Percentiles rank a stretch among this genome's conserved stretches.
Conservation (phyloP, 345 rosid species). For the Conringia planisiliqua region DNA sequence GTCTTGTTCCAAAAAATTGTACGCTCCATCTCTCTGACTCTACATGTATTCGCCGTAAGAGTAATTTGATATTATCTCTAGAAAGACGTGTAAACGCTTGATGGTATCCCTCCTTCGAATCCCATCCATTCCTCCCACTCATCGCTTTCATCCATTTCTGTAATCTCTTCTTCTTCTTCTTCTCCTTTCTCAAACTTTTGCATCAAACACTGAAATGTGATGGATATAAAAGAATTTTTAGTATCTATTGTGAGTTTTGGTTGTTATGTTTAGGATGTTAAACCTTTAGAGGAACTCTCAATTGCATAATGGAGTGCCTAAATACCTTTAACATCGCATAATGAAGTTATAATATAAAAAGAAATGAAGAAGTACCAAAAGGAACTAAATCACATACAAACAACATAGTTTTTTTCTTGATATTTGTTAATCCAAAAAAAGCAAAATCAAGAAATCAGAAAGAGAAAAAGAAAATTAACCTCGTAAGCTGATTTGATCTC, state of each 20-base stretch:
- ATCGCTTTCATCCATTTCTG: conserved; percentile 5
- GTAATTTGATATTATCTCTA: neutral
- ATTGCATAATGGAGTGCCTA: neutral
- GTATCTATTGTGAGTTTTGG: neutral
- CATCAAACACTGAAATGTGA: conserved; percentile 22
- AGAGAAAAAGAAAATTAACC: conserved; percentile 2
- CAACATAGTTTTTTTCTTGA: neutral
- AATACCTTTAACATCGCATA: neutral
- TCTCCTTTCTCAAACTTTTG: conserved; percentile 27
- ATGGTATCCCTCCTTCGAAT: conserved; percentile 30
- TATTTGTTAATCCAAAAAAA: neutral
- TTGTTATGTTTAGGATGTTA: neutral
- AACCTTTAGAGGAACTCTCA: neutral
- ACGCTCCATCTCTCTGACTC: conserved; percentile 48
- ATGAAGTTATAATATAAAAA: neutral
- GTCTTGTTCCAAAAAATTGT: conserved; percentile 48
- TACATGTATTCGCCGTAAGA: conserved; percentile 20
- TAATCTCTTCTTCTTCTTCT: conserved; percentile 10
- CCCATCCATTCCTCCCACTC: conserved; percentile 37
- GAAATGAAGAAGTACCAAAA: neutral
- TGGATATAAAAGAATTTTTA: neutral
- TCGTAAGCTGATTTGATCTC: conserved; percentile 39
- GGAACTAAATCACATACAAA: neutral
- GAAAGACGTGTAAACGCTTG: neutral
- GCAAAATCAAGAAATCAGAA: neutral